Conservation (phyloP, 129 eudicot species). For the Flaveria bidentis region DNA sequence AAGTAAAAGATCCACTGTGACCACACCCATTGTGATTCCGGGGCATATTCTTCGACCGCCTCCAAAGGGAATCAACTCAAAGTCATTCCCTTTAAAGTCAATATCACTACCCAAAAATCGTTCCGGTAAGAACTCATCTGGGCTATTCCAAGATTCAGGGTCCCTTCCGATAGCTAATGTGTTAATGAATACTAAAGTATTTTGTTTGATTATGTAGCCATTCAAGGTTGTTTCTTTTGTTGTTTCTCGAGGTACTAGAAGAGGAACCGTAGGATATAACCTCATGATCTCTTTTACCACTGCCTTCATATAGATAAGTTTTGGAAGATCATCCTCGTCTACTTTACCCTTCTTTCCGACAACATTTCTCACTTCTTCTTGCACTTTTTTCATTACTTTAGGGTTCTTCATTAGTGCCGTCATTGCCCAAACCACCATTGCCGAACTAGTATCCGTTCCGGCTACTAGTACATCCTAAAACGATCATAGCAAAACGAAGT, state of each 20-base stretch:
- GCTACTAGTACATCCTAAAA: constrained; percentile 35
- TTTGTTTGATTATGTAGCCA: constrained; percentile 28
- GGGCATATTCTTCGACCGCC: constrained; percentile 36
- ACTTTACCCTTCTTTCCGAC: constrained; percentile 30
- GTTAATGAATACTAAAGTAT: constrained; percentile 27
- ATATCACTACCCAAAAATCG: constrained; percentile 31
- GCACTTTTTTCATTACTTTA: constrained; percentile 29
- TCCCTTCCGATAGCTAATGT: constrained; percentile 42
- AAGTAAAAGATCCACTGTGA: constrained; percentile 24
- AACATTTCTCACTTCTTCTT: constrained; percentile 35
- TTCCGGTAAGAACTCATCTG: constrained; percentile 26
- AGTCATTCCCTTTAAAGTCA: constrained; percentile 35
- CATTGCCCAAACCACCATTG: constrained; percentile 44
- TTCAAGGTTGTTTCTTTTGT: constrained; percentile 6
- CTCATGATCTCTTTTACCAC: constrained; percentile 36
- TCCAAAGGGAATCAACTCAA: constrained; percentile 37
- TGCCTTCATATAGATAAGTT: constrained; percentile 35
- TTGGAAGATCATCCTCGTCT: constrained; percentile 34
- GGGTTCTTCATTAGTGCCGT: constrained; percentile 35
- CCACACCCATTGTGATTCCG: constrained; percentile 35
- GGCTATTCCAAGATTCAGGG: constrained; percentile 36
- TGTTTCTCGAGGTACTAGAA: constrained; percentile 37
- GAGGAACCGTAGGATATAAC: constrained; percentile 36
- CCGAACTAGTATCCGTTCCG: constrained; percentile 38
- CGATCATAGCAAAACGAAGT: not conserved